phyloP scores from a whole-genome alignment of 805 yeast species.

The Candida multigemmis region DNA sequence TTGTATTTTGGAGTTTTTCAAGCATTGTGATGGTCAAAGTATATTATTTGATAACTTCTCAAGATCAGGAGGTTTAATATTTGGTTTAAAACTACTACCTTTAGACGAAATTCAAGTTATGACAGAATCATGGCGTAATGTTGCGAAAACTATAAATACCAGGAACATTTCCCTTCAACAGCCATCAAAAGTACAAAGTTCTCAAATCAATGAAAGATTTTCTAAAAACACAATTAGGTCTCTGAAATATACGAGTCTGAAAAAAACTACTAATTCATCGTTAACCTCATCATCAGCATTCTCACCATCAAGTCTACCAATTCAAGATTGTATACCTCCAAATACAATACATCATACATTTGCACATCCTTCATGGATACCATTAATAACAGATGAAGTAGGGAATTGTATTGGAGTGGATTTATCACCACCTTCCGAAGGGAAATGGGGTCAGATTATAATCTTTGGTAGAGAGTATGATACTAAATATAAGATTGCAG shows the following conservation, averaged over 20 bases:
- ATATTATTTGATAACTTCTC: constrained; percentile 60
- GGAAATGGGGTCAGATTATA: constrained; percentile 81
- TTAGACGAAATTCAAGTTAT: constrained; percentile 73
- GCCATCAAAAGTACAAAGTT: too few relatives aligned
- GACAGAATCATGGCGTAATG: constrained; percentile 80
- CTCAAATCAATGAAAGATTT: constrained; percentile 1
- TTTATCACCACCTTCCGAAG: constrained; percentile 48
- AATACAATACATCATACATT: constrained; percentile 64
- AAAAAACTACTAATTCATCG: constrained; percentile 4
- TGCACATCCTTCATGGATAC: constrained; percentile 91
- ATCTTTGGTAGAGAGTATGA: constrained; percentile 92
- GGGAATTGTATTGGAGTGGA: constrained; percentile 94
- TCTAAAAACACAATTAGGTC: too few relatives aligned
- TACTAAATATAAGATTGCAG: constrained; percentile 77
- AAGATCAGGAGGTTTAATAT: constrained; percentile 62
- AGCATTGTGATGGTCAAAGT: constrained; percentile 83
- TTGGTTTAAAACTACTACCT: constrained; percentile 72
- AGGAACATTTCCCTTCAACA: too few relatives aligned
- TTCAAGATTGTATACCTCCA: constrained; percentile 64
- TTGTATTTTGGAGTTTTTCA: constrained; percentile 71
- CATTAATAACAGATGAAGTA: constrained; percentile 75
- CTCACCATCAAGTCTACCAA: constrained; percentile 1
- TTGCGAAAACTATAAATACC: constrained; percentile 35
- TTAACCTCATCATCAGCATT: constrained; percentile 1
- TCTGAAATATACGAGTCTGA: too few relatives aligned